These are phyloP conservation scores for Talinum fruticosum DNA, from an alignment of 148 eudicot genomes.

Conservation along the genomic window DNA sequence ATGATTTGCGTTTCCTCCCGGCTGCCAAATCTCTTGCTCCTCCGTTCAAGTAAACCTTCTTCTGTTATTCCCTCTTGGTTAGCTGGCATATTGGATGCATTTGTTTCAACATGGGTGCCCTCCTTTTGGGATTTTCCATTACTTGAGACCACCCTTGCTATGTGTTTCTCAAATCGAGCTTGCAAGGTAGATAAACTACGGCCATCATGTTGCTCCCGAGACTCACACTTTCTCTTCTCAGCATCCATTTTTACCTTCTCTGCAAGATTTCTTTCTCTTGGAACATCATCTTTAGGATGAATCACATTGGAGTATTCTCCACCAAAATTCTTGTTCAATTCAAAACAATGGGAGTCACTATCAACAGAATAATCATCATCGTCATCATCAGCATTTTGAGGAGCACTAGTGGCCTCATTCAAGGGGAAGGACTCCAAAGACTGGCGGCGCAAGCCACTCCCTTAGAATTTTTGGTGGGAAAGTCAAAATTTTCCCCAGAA, in stretches of 20 bases:
- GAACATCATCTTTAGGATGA: constrained; percentile 17
- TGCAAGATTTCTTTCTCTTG: constrained; percentile 21
- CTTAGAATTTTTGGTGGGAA: constrained; percentile 20
- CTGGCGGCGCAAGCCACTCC: constrained; percentile 39
- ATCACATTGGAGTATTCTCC: constrained; percentile 24
- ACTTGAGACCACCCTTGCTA: constrained; percentile 29
- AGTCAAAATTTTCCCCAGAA: constrained; percentile 19
- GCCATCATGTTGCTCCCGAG: constrained; percentile 26
- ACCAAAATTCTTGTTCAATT: constrained; percentile 35
- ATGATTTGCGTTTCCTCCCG: constrained; percentile 27
- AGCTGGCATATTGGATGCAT: constrained; percentile 14
- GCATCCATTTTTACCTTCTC: constrained; percentile 20
- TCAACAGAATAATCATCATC: constrained; percentile 37
- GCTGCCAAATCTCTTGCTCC: constrained; percentile 36
- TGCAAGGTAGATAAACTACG: constrained; percentile 34
- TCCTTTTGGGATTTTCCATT: constrained; percentile 23
- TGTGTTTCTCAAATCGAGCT: constrained; percentile 41
- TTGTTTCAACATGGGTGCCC: constrained; percentile 17
- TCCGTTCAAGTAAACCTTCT: constrained; percentile 27
- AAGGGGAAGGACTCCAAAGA: constrained; percentile 66
- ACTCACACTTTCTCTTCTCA: constrained; percentile 31
- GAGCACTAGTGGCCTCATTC: constrained; percentile 65
- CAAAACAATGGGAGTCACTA: constrained; percentile 46
- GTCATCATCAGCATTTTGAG: constrained; percentile 47
- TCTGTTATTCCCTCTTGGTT: constrained; percentile 23